A percentile compares a stretch with the other conserved stretches of the same genome.
Conservation (phyloP, 176 grass and related monocot species). For the Chrysopogon serrulatus region DNA sequence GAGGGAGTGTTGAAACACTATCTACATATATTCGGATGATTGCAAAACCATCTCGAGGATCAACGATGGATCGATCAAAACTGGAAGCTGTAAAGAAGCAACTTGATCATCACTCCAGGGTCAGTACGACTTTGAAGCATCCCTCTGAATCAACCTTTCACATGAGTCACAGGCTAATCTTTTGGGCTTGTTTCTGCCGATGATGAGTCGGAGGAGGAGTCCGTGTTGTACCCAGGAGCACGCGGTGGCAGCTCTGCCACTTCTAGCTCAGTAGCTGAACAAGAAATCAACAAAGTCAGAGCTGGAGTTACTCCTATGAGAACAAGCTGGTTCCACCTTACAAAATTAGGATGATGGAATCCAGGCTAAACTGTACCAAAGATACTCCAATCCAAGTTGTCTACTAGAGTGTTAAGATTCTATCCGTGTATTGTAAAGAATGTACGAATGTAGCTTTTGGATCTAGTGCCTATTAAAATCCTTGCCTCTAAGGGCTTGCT, state of each 20-base stretch:
- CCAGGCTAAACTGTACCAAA: background rate
- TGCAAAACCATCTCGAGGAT: background rate
- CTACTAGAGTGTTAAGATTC: background rate
- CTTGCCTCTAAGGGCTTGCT: background rate
- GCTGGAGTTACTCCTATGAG: background rate
- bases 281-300: conserved; percentile 2
- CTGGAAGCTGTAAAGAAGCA: conserved; percentile 1
- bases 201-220: conserved; percentile 11
- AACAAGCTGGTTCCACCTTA: background rate
- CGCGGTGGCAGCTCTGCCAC: conserved; percentile 34
- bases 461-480: background rate
- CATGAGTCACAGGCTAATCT: background rate
- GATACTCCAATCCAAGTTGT: background rate
- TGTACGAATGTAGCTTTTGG: background rate
- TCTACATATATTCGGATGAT: background rate
- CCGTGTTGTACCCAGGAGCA: conserved; percentile 30
- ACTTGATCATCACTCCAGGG: background rate
- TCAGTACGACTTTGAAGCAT: background rate
- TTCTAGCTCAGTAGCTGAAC: conserved; percentile 38
- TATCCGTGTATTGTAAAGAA: background rate
- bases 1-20: background rate
- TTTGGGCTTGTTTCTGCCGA: conserved; percentile 26
- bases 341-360: background rate
- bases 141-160: conserved; percentile 4
- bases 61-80: background rate